A percentile compares a stretch with the other conserved stretches of the same genome.
Conservation (phyloP, 2,329 filamentous ascomycete species). For the Endoconidiophora laricicola region DNA sequence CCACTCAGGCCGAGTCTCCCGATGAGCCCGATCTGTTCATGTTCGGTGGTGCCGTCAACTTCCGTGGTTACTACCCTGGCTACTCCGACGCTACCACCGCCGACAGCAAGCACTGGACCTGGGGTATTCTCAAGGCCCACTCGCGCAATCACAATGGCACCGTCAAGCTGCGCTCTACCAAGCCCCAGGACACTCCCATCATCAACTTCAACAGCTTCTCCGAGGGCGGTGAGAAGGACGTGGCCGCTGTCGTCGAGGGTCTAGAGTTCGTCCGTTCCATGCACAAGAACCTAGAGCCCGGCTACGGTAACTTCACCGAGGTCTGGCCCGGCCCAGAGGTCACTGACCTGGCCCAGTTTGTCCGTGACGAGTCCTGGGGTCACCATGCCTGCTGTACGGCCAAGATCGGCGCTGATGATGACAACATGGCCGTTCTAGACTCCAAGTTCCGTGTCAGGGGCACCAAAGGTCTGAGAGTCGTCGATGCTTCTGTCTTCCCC, state of each 20-base stretch:
- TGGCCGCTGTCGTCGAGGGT: constrained; percentile 23
- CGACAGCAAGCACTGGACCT: constrained; percentile 26
- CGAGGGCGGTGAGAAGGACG: constrained; percentile 29
- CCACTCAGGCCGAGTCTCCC: constrained; percentile 3
- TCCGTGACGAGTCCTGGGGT: constrained; percentile 29
- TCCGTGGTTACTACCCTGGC: constrained; percentile 39
- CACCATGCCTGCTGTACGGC: constrained; percentile 41
- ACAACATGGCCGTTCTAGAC: constrained; percentile 40
- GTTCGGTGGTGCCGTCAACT: constrained; percentile 36
- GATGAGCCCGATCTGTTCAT: constrained; percentile 36
- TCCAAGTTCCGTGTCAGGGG: constrained; percentile 39
- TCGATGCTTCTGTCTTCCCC: constrained; percentile 43
- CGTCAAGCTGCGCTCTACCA: constrained; percentile 40
- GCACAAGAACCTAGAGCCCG: constrained; percentile 15
- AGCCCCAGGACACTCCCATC: constrained; percentile 46
- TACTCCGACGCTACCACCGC: constrained; percentile 29
- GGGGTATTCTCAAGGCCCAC: constrained; percentile 34
- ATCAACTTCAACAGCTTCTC: constrained; percentile 42
- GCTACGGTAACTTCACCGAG: constrained; percentile 11
- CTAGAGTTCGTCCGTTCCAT: constrained; percentile 19
- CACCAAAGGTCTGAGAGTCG: constrained; percentile 38
- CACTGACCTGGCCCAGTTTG: constrained; percentile 20
- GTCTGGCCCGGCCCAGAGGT: constrained; percentile 13
- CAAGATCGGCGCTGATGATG: constrained; percentile 36
- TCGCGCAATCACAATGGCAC: constrained; percentile 42